Base-by-base conservation (phyloP, 345 rosid species). In the Syzygium grande region DNA sequence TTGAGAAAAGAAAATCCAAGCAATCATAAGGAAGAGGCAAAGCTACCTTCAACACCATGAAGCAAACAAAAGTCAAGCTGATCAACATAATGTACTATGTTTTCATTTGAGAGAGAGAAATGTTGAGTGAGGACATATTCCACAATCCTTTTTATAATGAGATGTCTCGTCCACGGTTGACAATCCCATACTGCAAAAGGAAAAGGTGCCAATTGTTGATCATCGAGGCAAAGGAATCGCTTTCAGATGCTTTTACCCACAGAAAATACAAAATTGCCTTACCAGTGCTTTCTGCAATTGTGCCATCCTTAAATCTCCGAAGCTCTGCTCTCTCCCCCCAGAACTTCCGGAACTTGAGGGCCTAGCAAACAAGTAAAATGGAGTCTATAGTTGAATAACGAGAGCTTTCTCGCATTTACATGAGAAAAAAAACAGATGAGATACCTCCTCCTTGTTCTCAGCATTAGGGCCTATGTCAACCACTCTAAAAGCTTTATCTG, bases 251-350 rank as follows among this genome's bases (percentile, higher is more conserved):
- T 84, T 85, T 89, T 85, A 88, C 86, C 87, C 58, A 46, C 78
- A 51, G 43, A 68, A 43, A 34, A 86, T 8, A 51, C 30, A 86
- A 65, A 59, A 65, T 85, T 85, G 88, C 86, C 91, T 90, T 86
- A 96, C 98, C 97, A 90, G 96, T 93, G 93, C 99, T 96, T 95
- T 97, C 99, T 13, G 98, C 96, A 90, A 96, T 97, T 91, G 88
- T 94, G 53, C 99, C 99, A 95, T 97, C 99, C 90, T 94, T 95
- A 91, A 96, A 96, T 93, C 98, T 94, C 85, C 99, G 92, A 84
- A 96, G 95, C 89, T 97, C 99, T 65, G 99, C 95, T 91, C 93
- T 97, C 84, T 93, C 95, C 51, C 98, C 99, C 99, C 98, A 96
- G 89, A 97, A 97, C 86, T 92, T 94, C 52, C 95, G 92, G 93